A percentile compares a stretch with the other conserved stretches of the same genome.
Evolutionary conservation across 2,329 filamentous ascomycete species (phyloP).

Genomic region (Neofusicoccum parvum): DNA sequence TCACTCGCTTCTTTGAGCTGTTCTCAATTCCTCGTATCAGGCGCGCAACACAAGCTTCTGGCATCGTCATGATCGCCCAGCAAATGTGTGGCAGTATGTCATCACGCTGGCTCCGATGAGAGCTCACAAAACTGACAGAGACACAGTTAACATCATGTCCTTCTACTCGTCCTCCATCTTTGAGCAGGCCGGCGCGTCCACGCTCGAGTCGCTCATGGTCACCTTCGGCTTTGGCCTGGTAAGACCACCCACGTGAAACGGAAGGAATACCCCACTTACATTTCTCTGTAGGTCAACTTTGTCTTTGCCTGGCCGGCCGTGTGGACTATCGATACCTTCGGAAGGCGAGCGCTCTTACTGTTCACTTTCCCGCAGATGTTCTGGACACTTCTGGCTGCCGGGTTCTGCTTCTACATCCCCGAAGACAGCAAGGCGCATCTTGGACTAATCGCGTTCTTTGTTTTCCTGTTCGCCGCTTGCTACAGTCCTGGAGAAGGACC

Average conservation of each 20-base stretch:
- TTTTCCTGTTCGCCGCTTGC: conserved; percentile 57
- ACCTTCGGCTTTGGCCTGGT: no score
- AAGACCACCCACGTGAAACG: background rate
- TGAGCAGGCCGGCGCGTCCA: conserved; percentile 21
- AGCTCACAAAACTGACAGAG: conserved; percentile 34
- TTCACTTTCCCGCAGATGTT: conserved; percentile 52
- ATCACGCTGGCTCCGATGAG: conserved; percentile 23
- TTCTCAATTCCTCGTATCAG: conserved; percentile 32
- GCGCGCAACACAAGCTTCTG: conserved; percentile 28
- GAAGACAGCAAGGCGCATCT: conserved; percentile 29
- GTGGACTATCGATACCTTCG: conserved; percentile 45
- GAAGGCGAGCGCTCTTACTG: conserved; percentile 46
- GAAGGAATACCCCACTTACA: conserved; percentile 38
- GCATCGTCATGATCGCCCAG: conserved; percentile 37
- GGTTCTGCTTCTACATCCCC: conserved; percentile 43
- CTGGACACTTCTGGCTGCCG: conserved; percentile 53
- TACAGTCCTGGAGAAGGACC: conserved; percentile 49
- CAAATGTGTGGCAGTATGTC: conserved; percentile 32
- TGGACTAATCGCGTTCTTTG: conserved; percentile 42
- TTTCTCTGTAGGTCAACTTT: conserved; percentile 50
- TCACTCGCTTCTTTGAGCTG: conserved; percentile 17
- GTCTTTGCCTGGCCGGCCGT: conserved; percentile 49
- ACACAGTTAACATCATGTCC: conserved; percentile 24
- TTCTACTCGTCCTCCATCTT: conserved; percentile 33
- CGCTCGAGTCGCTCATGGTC: no score